Evolutionary conservation across 805 yeast genomes (phyloP).

Genomic region (Starmera quercuum): DNA sequence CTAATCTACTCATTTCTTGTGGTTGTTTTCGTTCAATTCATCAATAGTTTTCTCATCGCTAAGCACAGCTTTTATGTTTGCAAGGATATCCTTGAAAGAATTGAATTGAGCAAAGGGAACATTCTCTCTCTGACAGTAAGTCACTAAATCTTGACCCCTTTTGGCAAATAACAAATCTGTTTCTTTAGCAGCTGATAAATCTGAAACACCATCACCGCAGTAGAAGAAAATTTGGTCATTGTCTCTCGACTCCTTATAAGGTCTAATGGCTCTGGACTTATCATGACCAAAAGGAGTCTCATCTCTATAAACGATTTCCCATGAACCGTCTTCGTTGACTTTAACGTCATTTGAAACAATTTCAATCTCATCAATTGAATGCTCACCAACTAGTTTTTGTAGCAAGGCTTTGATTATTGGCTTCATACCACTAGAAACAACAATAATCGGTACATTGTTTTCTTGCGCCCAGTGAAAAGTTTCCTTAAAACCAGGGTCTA

Average conservation of each 20-base stretch:
- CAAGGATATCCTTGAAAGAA: slow-evolving; percentile 65
- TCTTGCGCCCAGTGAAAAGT: slow-evolving; percentile 75
- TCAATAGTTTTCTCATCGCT: slow-evolving; percentile 30
- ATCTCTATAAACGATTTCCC: slow-evolving; percentile 85
- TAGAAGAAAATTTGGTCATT: slow-evolving; percentile 66
- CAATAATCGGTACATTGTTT: slow-evolving; percentile 72
- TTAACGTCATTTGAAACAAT: slow-evolving; percentile 77
- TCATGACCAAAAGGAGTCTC: slow-evolving; percentile 92
- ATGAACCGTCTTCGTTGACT: slow-evolving; percentile 45
- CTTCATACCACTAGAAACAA: slow-evolving; percentile 89
- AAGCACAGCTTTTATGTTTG: slow-evolving; percentile 48
- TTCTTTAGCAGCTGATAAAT: slow-evolving; percentile 89
- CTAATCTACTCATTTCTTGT: slow-evolving; percentile 1
- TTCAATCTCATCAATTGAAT: slow-evolving; percentile 62
- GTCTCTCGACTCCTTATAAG: slow-evolving; percentile 23
- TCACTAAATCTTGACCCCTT: slow-evolving; percentile 82
- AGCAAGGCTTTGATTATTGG: slow-evolving; percentile 82
- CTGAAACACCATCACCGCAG: slow-evolving; percentile 98
- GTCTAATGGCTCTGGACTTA: slow-evolving; percentile 72
- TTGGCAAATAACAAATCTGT: slow-evolving; percentile 92
- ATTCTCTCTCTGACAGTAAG: slow-evolving; percentile 70
- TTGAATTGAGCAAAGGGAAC: slow-evolving; percentile 84
- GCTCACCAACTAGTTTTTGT: slow-evolving; percentile 65
- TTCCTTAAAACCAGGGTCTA: slow-evolving; percentile 86
- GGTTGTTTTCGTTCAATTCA: slow-evolving; percentile 26